Base-by-base conservation (phyloP, 2,329 filamentous ascomycete genomes). In the Fusarium marasasianum region DNA sequence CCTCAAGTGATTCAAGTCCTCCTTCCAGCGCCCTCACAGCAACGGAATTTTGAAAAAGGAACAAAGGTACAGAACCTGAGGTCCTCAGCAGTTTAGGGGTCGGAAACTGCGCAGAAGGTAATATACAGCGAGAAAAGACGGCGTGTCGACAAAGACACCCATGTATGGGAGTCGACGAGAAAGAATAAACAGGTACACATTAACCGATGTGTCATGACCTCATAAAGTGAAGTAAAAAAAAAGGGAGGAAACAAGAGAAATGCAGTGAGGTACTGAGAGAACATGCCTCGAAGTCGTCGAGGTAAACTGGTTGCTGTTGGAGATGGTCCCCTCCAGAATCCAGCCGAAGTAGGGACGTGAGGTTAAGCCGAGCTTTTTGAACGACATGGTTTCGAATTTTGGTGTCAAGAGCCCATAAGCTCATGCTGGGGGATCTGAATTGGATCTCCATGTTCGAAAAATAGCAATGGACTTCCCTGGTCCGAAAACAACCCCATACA, bases 201-300 rank as follows among this genome's bases (percentile, higher is more conserved):
- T 81, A 82, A 79, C 76, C 77, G 72, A 72, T 66, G 71, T 78
- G 76, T 81, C 81, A 79, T 82, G 75, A 77, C 74, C 76, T 82
- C 79, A 72, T 81, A 76, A 82, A 78, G 72, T 69, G 71, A 72
- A 79, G 68, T 73, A 44, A 59, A 64, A 61, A 33, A 35, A 35
- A 14, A 2, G 33, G 13, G 33, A 29, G 33, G 33, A 15, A 56
- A 65, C 54, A 61, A 58, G 70, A 69, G 69, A 66, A 45, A 59
- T 59, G 63, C 56, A 31, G 65, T 60, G 62, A 71, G 57, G 64
- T 45, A 63, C 61, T 64, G 33, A 56, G 60, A 71, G 58, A 62
- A 53, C 59, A 65, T 61, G 62, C 35, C 22, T 65, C 45, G 40
- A 24, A n/a, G 60, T 69, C 29, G 47, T 63, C 44, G 43, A 56